Evolutionary conservation across 1,284 basidiomycete genomes (phyloP).

Genomic region (Ustilago lituana): DNA sequence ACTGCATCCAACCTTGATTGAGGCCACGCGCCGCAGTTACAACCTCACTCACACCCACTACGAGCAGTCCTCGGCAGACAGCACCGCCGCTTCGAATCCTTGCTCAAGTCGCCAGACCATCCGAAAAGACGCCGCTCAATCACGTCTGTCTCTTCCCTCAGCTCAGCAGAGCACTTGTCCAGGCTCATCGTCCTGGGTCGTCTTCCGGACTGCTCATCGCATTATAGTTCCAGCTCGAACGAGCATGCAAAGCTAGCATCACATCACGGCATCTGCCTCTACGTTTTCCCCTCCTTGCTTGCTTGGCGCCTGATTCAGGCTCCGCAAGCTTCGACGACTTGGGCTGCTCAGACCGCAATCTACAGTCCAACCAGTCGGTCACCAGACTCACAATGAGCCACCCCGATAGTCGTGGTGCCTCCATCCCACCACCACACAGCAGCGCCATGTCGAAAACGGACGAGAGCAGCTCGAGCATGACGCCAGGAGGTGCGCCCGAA

Average conservation of each 20-base stretch:
- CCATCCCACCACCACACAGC: constrained; percentile 8
- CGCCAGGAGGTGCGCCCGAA: constrained; percentile 18
- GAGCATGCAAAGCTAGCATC: constrained; percentile 9
- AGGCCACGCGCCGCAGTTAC: no score
- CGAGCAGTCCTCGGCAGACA: no score
- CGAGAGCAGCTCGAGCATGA: constrained; percentile 30
- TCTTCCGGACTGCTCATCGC: neutral
- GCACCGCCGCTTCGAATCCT: no score
- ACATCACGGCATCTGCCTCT: neutral
- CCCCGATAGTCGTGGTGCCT: constrained; percentile 11
- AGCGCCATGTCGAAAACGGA: constrained; percentile 21
- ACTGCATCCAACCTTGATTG: no score
- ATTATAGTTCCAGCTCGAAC: neutral
- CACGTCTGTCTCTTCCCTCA: no score
- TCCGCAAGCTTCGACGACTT: no score
- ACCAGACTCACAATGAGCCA: constrained; percentile 12
- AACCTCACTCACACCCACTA: no score
- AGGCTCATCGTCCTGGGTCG: no score
- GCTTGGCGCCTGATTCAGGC: no score
- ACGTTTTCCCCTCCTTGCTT: neutral
- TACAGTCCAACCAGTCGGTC: neutral
- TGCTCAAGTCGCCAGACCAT: no score
- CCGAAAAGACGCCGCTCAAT: constrained; percentile 3
- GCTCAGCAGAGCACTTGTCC: no score
- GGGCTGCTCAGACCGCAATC: no score